A percentile compares a stretch with the other conserved stretches of the same genome.
These are phyloP conservation scores for Trichoderma koningiopsis DNA, from an alignment of 2,329 filamentous ascomycete species.

Conservation along the genomic window DNA sequence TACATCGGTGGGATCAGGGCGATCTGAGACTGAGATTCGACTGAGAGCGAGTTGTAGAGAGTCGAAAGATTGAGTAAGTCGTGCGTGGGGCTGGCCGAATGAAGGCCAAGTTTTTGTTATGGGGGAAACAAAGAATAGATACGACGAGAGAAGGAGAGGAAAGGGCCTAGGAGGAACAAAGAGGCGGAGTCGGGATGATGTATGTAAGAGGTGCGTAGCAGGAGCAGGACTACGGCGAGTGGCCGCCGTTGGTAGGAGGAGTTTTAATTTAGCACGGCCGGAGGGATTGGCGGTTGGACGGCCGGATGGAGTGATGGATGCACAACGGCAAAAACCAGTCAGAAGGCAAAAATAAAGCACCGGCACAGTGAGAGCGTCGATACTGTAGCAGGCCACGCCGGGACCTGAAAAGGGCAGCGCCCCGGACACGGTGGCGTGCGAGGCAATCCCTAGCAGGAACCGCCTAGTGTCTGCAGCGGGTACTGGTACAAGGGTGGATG, in stretches of 20 bases:
- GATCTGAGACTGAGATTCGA: neutral
- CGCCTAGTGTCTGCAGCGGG: neutral
- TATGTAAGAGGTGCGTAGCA: neutral
- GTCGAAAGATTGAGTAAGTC: neutral
- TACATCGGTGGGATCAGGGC: conserved; percentile 8
- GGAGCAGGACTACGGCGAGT: neutral
- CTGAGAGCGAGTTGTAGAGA: neutral
- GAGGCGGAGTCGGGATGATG: neutral
- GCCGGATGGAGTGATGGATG: neutral
- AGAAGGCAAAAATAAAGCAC: conserved; percentile 4
- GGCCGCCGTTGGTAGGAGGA: neutral
- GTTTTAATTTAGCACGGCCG: neutral
- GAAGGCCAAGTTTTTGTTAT: neutral
- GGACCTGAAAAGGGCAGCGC: conserved; percentile 15
- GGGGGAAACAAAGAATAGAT: neutral
- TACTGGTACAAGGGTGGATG: neutral
- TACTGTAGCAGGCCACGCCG: neutral
- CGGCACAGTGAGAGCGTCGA: neutral
- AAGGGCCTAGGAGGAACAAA: neutral
- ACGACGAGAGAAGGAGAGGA: neutral
- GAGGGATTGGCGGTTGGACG: neutral
- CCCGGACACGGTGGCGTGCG: conserved; percentile 20
- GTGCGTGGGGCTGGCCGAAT: no score
- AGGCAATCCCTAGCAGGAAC: conserved; percentile 8
- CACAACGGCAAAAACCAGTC: neutral